Base-by-base conservation (phyloP, 2,329 filamentous ascomycete genomes). In the Aureobasidium sp. region DNA sequence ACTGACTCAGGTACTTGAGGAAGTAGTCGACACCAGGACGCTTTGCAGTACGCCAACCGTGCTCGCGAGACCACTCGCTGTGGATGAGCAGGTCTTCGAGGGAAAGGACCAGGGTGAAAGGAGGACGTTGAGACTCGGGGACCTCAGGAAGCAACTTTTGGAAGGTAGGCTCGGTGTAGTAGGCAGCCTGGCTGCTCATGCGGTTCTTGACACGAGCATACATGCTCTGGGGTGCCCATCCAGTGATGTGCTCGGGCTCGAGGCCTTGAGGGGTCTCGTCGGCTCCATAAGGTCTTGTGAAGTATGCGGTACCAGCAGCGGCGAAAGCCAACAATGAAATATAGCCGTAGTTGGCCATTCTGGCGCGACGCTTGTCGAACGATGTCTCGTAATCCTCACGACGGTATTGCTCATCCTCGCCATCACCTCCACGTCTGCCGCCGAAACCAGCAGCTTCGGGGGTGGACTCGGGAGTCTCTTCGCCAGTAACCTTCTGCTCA, bases 21-120 rank as follows among this genome's bases (percentile, higher is more conserved):
- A 99, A 99, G 79, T 99, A 99, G 77, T 99, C 94, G 64, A 95
- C 84, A 49, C 94, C 94, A 39, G 94, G 94, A 54, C 94, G 85
- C 79, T 99, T 99, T 32, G 94, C 94, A 64, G 95, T 83, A 67
- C 93, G 86, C 91, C 94, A 99, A 63, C 94, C 94, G 71, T 97
- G 89, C 73, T 97, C 90, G 62, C 93, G 85, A 29, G 86, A 85
- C 94, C 94, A 99, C 73, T 96, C 91, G 71, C 90, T 96, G 77
- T 97, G 93, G 34, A 99, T 86, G 59, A 99, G 83, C 69, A 99
- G 83, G 74, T 99, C 93, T 73, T 99, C 94, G 70, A 99, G 78
- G 73, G 90, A 94, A 68, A 99, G 80, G 34, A 96, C 93, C 34
- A 99, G 81, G 0, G 94, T 97, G 75, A 96, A 96, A 10, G 93